phyloP scores from a whole-genome alignment of 164 flowering plant species.

The Annona cherimola region DNA sequence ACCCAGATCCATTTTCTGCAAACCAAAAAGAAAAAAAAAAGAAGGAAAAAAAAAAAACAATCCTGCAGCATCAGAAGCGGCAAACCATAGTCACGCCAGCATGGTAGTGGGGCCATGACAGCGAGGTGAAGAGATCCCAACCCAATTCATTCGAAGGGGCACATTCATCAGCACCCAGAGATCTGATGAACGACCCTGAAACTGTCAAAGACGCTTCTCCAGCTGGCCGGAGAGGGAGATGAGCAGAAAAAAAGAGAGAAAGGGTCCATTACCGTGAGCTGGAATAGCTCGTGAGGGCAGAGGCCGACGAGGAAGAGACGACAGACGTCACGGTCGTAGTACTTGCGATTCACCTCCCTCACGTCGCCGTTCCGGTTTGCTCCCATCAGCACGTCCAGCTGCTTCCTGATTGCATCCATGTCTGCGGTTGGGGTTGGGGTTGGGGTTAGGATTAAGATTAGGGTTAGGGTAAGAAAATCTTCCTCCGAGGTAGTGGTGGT shows the following conservation, averaged over 20 bases:
- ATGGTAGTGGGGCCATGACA: background rate
- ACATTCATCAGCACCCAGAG: background rate
- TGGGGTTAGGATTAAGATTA: background rate
- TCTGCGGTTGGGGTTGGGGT: slow-evolving; percentile 6
- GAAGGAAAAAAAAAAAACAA: too few relatives aligned
- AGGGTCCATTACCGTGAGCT: slow-evolving; percentile 55
- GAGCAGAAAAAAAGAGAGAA: background rate
- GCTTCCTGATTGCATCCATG: slow-evolving; percentile 96
- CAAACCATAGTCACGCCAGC: background rate
- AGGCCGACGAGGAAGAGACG: slow-evolving; percentile 91
- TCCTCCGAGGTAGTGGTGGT: background rate
- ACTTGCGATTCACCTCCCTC: slow-evolving; percentile 80
- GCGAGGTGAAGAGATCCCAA: background rate
- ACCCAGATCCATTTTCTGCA: slow-evolving; percentile 98
- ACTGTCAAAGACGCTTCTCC: background rate
- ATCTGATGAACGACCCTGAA: background rate
- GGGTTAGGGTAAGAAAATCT: too few relatives aligned
- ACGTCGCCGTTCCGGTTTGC: slow-evolving; percentile 96
- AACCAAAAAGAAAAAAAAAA: slow-evolving; percentile 1
- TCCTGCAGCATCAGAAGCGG: too few relatives aligned
- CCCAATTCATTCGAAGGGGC: background rate
- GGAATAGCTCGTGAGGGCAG: slow-evolving; percentile 98
- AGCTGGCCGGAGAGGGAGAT: background rate
- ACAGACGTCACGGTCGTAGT: slow-evolving; percentile 97
- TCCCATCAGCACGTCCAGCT: slow-evolving; percentile 92